Base-by-base conservation (phyloP, 768 basidiomycete genomes). In the Mycena metata region DNA sequence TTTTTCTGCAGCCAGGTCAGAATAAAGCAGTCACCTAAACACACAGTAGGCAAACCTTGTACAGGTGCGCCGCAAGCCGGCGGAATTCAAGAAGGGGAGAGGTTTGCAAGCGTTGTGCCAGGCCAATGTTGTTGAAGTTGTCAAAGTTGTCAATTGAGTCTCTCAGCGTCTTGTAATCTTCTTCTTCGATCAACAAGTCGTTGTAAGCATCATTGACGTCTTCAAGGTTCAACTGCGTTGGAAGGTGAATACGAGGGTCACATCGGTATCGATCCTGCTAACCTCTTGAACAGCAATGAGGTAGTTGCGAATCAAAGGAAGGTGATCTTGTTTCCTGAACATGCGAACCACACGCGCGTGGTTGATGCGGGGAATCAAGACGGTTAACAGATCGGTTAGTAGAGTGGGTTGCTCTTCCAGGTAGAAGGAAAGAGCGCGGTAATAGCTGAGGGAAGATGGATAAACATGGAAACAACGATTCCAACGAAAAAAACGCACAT, bases 131-230 rank as follows among this genome's bases (percentile, higher is more conserved):
- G 81, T 99, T 94, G 83, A 98, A 99, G 81, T 98, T 98, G 81
- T 98, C 96, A 76, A 98, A 96, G 78, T 96, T 96, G 81, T 99
- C 97, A 59, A 99, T 96, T 12, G 95, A 96, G 79, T 98, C 98
- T 11, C 97, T 93, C 10, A 99, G 88, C 0, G 97, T 98, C 80
- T 97, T 96, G 85, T 96, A 95, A 77, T 99, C 97, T 81, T 99
- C 98, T 79, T 99, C 98, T 79, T 99, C 98, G 67, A 99, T 99
- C 47, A 99, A 86, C n/a, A 99, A 84, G 75, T 96, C 94, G 75
- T 99, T 98, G 83, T 98, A 98, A 10, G 97, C 96, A 72, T 98
- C 96, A 76, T 99, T 99, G 76, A 99, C 95, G 17, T 96, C 95
- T 76, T 96, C 95, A 51, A 99, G 89, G 79, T 99, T 98, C 76